A percentile compares a stretch with the other conserved stretches of the same genome.
These are phyloP conservation scores for Lagenidium giganteum DNA, from an alignment of 352 stramenopile genomes.

Conservation along the genomic window DNA sequence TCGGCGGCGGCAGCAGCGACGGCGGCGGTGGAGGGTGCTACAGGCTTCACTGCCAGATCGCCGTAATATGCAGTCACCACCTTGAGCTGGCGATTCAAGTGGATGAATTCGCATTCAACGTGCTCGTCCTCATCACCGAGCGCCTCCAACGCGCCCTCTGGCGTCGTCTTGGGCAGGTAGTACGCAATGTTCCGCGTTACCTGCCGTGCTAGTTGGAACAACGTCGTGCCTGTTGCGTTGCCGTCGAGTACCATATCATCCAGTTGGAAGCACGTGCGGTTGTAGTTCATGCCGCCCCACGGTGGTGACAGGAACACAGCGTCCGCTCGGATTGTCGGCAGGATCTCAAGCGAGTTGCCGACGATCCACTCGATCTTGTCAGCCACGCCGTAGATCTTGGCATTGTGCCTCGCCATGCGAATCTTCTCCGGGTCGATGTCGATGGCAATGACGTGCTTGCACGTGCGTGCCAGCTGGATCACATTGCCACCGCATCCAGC, in stretches of 20 bases:
- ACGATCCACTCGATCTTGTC: conserved; percentile 87
- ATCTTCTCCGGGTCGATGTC: conserved; percentile 84
- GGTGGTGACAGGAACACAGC: conserved; percentile 85
- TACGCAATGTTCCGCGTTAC: conserved; percentile 67
- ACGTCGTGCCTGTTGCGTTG: conserved; percentile 31
- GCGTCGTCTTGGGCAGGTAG: conserved; percentile 58
- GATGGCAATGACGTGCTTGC: conserved; percentile 85
- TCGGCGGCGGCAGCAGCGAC: no score
- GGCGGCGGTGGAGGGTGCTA: no score
- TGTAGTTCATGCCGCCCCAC: conserved; percentile 78
- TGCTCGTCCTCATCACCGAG: conserved; percentile 32
- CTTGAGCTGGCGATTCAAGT: conserved; percentile 63
- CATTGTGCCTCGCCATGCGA: conserved; percentile 83
- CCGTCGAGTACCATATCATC: conserved; percentile 55
- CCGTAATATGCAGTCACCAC: conserved; percentile 73
- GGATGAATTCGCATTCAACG: conserved; percentile 63
- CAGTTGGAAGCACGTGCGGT: conserved; percentile 36
- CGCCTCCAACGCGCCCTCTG: conserved; percentile 27
- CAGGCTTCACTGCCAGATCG: conserved; percentile 27
- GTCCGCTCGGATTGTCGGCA: conserved; percentile 63
- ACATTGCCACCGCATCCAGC: conserved; percentile 88
- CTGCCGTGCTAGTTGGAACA: conserved; percentile 44
- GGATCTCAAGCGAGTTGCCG: conserved; percentile 71
- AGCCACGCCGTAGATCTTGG: conserved; percentile 80
- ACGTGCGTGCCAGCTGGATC: conserved; percentile 85